Evolutionary conservation across 2,329 filamentous ascomycete genomes (phyloP), one percentile per base, ranked within the genome.

Genomic region (Parasarocladium wereldwijsianum): DNA sequence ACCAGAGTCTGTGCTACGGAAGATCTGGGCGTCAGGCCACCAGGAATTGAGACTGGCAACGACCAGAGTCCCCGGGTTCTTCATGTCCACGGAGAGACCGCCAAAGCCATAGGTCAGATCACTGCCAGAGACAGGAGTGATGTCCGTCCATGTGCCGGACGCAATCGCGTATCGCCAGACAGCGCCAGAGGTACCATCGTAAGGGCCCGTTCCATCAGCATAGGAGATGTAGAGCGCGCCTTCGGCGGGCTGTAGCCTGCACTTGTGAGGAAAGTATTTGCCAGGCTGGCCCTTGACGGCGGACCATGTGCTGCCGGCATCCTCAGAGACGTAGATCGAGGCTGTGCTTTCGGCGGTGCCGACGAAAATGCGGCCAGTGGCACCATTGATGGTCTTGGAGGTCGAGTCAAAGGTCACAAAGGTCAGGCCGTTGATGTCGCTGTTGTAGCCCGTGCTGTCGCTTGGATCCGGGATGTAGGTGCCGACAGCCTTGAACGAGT

Each of bases 21-120:
- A 73, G 20, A 72, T 50, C 32, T 67, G 60, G 1, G 59, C 66
- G 35, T 73, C 68, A 0, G 68, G 68, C 49, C 58, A 72, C 68
- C 68, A 73, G 11, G 58, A 63, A 46, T 73, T 74, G 23, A 72
- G 43, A 2, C 58, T 59, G 0, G 67, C 65, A 1, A 70, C 66
- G 26, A 74, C 59, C 11, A 73, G 42, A 0, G 67, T 72, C 0
- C 67, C 68, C 0, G 68, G 58, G 15, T 59, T 62, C 38, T 63
- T 54, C 36, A 62, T 49, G 27, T 73, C 68, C 13, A 73, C 50
- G 0, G 58, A 52, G 2, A 73, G 47, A 3, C 68, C 68, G 5
- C 68, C 68, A 25, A 70, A 73, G 2, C 68, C 68, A 33, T 60
- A 68, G 40, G 55, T 57, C 5, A 66, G 51, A 19, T 61, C 54